A percentile compares a stretch with the other conserved stretches of the same genome.
Evolutionary conservation across 2,329 filamentous ascomycete genomes (phyloP).

Genomic region (Colletotrichum camelliae): DNA sequence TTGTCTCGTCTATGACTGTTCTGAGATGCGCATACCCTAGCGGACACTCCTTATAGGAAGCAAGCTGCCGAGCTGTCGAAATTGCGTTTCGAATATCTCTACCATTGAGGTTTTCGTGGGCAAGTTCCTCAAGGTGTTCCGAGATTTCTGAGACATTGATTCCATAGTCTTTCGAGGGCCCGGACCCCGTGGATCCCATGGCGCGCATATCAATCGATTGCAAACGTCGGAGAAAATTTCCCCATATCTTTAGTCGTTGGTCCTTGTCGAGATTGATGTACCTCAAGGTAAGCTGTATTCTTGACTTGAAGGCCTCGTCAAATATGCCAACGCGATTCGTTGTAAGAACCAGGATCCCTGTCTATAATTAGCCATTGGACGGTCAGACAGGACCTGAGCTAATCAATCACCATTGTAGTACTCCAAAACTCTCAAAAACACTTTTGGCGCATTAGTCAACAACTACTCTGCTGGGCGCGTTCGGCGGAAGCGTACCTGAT

Average conservation of each 20-base stretch:
- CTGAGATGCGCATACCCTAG: neutral
- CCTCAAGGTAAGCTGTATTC: constrained; percentile 40
- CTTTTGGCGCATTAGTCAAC: neutral
- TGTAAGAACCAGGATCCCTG: constrained; percentile 54
- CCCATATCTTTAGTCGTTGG: constrained; percentile 20
- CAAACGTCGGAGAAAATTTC: neutral
- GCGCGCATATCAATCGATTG: neutral
- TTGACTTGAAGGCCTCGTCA: constrained; percentile 45
- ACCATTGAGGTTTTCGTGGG: neutral
- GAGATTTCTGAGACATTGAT: neutral
- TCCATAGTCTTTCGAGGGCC: neutral
- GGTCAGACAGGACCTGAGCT: too few species aligned
- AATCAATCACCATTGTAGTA: constrained; percentile 1
- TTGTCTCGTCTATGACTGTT: neutral
- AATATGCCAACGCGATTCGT: constrained; percentile 44
- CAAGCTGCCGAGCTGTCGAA: neutral
- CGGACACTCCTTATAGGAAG: neutral
- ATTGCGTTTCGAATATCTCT: neutral
- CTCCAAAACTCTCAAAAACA: neutral
- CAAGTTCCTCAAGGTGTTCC: neutral
- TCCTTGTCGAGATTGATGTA: constrained; percentile 29
- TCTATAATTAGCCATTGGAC: neutral
- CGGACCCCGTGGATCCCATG: too few species aligned
- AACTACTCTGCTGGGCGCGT: too few species aligned
- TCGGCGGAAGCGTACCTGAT: neutral